Percentiles rank a stretch among this genome's conserved stretches.
phyloP scores from a whole-genome alignment of 345 rosid species.

The Syzygium aqueum region DNA sequence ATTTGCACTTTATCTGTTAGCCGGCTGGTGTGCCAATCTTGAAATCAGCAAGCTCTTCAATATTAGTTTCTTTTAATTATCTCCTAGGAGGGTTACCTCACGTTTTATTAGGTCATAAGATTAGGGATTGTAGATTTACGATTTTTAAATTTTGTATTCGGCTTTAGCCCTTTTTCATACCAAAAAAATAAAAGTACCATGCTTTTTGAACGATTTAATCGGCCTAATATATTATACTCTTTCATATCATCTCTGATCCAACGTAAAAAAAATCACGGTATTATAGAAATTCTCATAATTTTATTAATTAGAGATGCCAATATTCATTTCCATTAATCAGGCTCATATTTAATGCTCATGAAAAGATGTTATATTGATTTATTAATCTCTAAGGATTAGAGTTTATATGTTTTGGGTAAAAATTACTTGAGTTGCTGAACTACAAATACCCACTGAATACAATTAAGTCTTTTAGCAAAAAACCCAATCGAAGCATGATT shows the following conservation, averaged over 20 bases:
- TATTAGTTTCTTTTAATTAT: no score
- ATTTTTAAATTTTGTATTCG: no score
- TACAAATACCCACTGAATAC: neutral
- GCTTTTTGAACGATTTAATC: no score
- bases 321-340: no score
- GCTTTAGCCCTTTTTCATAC: neutral
- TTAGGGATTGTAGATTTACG: neutral
- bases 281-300: neutral
- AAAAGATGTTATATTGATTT: neutral
- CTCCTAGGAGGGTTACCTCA: no score
- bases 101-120: no score
- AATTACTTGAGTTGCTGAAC: neutral
- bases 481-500: neutral
- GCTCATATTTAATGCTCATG: neutral
- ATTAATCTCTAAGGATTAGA: neutral
- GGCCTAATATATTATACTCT: no score
- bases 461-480: neutral
- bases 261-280: neutral
- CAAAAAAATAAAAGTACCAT: no score
- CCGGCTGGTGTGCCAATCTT: neutral
- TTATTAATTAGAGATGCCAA: neutral
- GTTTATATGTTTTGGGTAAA: neutral
- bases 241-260: neutral
- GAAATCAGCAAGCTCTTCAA: neutral
- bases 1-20: neutral